These are phyloP conservation scores for Cucumis cinereus DNA, from an alignment of 306 rosid species.

Conservation along the genomic window DNA sequence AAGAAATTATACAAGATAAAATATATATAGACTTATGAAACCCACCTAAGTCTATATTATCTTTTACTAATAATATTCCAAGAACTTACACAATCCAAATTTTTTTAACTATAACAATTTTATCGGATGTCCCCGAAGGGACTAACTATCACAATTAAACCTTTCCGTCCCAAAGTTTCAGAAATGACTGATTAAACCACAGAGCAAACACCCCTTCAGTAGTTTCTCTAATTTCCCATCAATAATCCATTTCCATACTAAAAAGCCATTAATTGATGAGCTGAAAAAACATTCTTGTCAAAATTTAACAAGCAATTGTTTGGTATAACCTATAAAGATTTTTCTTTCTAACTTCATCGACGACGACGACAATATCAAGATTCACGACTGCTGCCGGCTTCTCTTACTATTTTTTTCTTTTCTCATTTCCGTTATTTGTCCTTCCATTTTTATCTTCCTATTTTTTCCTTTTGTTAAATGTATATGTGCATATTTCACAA, in stretches of 20 bases:
- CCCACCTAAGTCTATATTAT: background rate
- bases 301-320: background rate
- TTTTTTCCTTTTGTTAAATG: too few relatives aligned
- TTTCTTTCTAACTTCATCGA: too few relatives aligned
- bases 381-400: too few relatives aligned
- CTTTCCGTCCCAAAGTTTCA: background rate
- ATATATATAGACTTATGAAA: background rate
- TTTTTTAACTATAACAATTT: background rate
- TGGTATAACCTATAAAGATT: too few relatives aligned
- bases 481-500: too few relatives aligned
- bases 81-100: background rate
- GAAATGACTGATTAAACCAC: background rate
- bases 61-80: background rate
- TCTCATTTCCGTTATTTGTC: too few relatives aligned
- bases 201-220: background rate
- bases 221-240: background rate
- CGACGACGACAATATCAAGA: too few relatives aligned
- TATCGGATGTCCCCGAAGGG: too few relatives aligned
- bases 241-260: background rate
- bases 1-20: background rate
- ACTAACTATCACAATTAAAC: too few relatives aligned
- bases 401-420: too few relatives aligned
- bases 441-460: too few relatives aligned
- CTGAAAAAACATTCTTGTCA: background rate
- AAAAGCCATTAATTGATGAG: background rate